Evolutionary conservation across 2,329 filamentous ascomycete genomes (phyloP).

Genomic region (Coniochaeta sp.): DNA sequence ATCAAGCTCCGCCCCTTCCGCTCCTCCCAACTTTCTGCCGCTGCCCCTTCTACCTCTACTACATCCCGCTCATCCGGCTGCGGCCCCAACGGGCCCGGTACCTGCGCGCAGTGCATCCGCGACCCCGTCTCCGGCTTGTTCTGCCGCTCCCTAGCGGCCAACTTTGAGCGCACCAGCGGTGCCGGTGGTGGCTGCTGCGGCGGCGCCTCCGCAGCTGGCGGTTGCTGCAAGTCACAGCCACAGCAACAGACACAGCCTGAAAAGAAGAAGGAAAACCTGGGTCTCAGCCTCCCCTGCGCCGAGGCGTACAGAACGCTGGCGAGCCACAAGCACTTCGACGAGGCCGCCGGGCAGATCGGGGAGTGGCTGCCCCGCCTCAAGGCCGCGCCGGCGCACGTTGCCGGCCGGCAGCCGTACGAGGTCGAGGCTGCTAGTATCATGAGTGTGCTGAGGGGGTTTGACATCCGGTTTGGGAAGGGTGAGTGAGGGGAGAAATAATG

Average conservation of each 20-base stretch:
- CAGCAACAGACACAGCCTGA: constrained; percentile 12
- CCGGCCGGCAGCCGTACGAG: constrained; percentile 53
- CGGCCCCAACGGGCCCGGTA: constrained; percentile 66
- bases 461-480: constrained; percentile 59
- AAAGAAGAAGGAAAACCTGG: constrained; percentile 21
- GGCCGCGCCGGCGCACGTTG: constrained; percentile 38
- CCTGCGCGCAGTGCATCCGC: constrained; percentile 69
- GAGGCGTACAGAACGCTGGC: constrained; percentile 74
- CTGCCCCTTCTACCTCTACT: background rate
- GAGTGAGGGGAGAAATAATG: constrained; percentile 12
- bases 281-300: constrained; percentile 62
- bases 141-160: constrained; percentile 73
- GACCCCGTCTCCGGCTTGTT: constrained; percentile 78
- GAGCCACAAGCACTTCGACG: constrained; percentile 68
- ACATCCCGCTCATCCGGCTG: constrained; percentile 22
- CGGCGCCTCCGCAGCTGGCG: constrained; percentile 39
- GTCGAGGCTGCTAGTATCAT: constrained; percentile 80
- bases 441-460: constrained; percentile 77
- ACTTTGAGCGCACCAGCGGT: constrained; percentile 32
- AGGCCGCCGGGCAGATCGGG: constrained; percentile 66
- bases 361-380: constrained; percentile 69
- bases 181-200: constrained; percentile 51
- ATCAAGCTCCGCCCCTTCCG: constrained; percentile 49
- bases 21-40: constrained; percentile 5
- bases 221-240: constrained; percentile 52